phyloP scores from a whole-genome alignment of 2,329 filamentous ascomycete species.

The Fusarium aywerte region DNA sequence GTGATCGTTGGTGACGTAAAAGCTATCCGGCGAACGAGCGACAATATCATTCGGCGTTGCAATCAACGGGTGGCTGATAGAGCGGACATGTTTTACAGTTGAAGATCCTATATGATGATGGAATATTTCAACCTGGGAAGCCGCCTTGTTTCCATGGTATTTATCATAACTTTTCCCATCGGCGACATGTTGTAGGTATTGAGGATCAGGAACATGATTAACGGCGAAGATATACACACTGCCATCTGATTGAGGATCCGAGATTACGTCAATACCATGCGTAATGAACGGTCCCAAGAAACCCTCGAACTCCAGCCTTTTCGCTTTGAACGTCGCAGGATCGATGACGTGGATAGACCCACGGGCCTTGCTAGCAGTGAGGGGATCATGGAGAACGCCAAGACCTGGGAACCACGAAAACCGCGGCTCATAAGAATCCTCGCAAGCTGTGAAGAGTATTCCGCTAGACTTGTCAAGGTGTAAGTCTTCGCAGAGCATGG shows the following conservation, averaged over 20 bases:
- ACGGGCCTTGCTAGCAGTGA: conserved; percentile 49
- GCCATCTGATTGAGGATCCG: conserved; percentile 53
- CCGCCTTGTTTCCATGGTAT: conserved; percentile 50
- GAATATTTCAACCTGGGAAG: conserved; percentile 69
- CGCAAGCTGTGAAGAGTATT: conserved; percentile 67
- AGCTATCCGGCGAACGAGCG: conserved; percentile 57
- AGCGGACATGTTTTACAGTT: conserved; percentile 59
- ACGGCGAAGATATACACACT: conserved; percentile 69
- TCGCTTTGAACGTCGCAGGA: conserved; percentile 48
- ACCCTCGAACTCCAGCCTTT: conserved; percentile 57
- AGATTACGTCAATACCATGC: conserved; percentile 70
- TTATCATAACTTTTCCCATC: conserved; percentile 25
- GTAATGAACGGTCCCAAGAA: conserved; percentile 66
- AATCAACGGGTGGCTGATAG: conserved; percentile 63
- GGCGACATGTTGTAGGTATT: conserved; percentile 42
- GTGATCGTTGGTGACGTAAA: conserved; percentile 72
- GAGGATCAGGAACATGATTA: conserved; percentile 66
- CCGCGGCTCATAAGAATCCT: conserved; percentile 55
- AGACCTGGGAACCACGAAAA: conserved; percentile 65
- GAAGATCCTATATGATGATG: conserved; percentile 60
- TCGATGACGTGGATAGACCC: conserved; percentile 65
- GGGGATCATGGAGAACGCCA: conserved; percentile 54
- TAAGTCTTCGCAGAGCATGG: conserved; percentile 68
- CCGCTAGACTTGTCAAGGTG: conserved; percentile 63
- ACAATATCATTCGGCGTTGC: conserved; percentile 69